A percentile compares a stretch with the other conserved stretches of the same genome.
Evolutionary conservation across 306 rosid species (phyloP).

Genomic region (Quercus robur): DNA sequence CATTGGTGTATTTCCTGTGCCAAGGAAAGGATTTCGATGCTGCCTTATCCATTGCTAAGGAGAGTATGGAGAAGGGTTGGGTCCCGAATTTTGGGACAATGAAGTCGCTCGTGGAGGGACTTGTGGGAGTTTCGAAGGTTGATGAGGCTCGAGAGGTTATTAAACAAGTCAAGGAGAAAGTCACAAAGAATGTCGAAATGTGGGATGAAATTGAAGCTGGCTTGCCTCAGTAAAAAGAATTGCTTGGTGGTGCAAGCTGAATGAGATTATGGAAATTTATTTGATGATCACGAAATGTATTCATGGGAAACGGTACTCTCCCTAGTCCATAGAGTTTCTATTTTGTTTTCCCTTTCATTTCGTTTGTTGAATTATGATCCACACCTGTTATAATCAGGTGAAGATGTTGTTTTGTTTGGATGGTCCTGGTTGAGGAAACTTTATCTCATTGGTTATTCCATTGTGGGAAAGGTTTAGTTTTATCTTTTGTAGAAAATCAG

Average conservation of each 20-base stretch:
- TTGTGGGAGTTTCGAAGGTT: conserved; percentile 47
- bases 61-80: conserved; percentile 71
- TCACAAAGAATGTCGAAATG: conserved; percentile 37
- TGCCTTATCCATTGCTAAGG: conserved; percentile 44
- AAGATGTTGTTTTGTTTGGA: background rate
- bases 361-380: background rate
- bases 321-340: background rate
- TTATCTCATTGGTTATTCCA: background rate
- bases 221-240: conserved; percentile 42
- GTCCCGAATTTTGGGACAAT: conserved; percentile 58
- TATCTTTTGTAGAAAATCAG: background rate
- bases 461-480: background rate
- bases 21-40: conserved; percentile 49
- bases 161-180: conserved; percentile 60
- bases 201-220: conserved; percentile 78
- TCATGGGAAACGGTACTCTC: conserved; percentile 9
- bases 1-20: conserved; percentile 48
- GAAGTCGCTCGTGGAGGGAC: conserved; percentile 73
- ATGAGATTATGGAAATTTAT: background rate
- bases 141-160: conserved; percentile 58
- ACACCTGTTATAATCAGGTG: background rate
- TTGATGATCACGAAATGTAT: background rate
- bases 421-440: background rate
- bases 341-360: conserved; percentile 1
- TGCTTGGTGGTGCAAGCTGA: background rate